Evolutionary conservation across 768 basidiomycete species (phyloP), one percentile per base, ranked within the genome.

Genomic region (Myochromella boudieri): DNA sequence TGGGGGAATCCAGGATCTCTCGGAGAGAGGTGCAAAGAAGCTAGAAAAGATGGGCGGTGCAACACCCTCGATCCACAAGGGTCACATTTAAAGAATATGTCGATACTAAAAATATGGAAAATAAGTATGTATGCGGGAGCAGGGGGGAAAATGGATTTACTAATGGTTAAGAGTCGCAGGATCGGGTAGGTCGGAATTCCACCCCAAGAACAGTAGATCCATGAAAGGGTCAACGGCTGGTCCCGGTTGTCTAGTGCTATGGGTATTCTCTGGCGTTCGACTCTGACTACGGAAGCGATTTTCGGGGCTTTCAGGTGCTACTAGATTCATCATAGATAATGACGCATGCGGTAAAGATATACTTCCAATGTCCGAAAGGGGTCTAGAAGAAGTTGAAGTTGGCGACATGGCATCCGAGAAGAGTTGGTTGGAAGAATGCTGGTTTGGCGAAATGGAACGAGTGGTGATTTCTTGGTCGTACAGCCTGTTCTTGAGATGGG

Each of bases 51-150:
- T 10, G 85, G 80, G 8, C 82, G 80, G 61, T 95, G 91, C 27
- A 97, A 70, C 41, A 95, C 82, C 37, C 89, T 80, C 20, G 91
- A 85, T 37, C 88, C 83, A 58, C 90, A 91, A 33, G 92, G 91
- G 62, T 94, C 91, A 57, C 84, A 85, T 60, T 81, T 81, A 66
- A 95, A 97, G 68, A 93, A 97, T 9, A 87, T 72, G 27, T 93
- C 89, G 59, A 95, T 80, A 51, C 90, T 93, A 55, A 11, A 50
- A 39, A 37, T 31, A 46, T 31, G 48, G 49, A 56, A 53, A 15
- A 36, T 15, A n/a, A 40, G 31, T 51, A 24, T 43, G 26, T 38
- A 40, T 41, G 33, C 25, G 33, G 43, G 38, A 42, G 36, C n/a
- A n/a, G 38, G 41, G 44, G 14, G 38, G 26, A 47, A 44, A 41